Base-by-base conservation (phyloP, 495 filamentous ascomycete species). In the Aspergillus baeticus region DNA sequence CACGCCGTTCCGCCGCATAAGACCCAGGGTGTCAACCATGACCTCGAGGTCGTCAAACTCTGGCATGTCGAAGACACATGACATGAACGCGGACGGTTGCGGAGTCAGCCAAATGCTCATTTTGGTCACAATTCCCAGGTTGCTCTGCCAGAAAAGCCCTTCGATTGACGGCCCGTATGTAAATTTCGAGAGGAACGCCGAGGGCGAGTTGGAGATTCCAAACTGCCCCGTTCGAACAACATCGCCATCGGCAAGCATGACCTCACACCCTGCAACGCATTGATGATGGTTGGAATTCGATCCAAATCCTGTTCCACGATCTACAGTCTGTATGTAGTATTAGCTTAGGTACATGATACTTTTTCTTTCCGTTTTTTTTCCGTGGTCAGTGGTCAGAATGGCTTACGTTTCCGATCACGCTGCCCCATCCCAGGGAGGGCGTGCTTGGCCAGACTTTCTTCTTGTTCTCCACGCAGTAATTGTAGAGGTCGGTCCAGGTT, bases 21-120 rank as follows among this genome's bases (percentile, higher is more conserved):
- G 23, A 10, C 45, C 23, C n/a, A 50, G 18, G 21, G 21, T 21
- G 13, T 48, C 49, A 22, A 52, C n/a, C 49, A 52, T 21, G 18
- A 13, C 15, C 10, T 21, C 23, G 15, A 52, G 17, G 17, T 52
- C 49, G 10, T 29, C 50, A 7, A 23, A 17, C 8, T 53, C 20
- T 7, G n/a, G 34, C 21, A 53, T 13, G 37, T 43, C 29, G 1
- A 53, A 14, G 10, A 17, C 18, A 43, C 50, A 53, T 66, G 73
- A 14, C 46, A 50, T 50, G 31, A 35, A 50, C 2, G 14, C 46
- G 0, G 71, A 71, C 17, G 70, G 68, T 14, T 79, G 77, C 3
- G 80, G 81, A 80, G 84, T 81, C 17, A 81, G 58, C 72, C 76
- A 77, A 46, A 86, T 70, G 8, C 82, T 81, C 75, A 86, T 80